Percentiles rank a stretch among this genome's conserved stretches.
These are phyloP conservation scores for Aspergillus ruber DNA, from an alignment of 2,329 filamentous ascomycete genomes.

Conservation along the genomic window DNA sequence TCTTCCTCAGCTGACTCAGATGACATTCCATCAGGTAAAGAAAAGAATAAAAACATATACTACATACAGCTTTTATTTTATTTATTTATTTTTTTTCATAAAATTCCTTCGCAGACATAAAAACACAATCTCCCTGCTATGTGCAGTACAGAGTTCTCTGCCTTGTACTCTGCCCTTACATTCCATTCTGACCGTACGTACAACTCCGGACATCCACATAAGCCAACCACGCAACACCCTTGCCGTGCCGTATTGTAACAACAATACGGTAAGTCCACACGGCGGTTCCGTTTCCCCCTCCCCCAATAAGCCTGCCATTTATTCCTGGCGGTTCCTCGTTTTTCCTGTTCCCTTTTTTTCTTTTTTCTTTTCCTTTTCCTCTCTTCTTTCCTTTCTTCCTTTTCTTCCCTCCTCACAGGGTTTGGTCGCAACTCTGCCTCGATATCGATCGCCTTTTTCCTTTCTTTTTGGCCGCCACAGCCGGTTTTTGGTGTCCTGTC, in stretches of 20 bases:
- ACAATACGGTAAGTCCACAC: background rate
- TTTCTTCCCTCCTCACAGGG: slow-evolving; percentile 13
- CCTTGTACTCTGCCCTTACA: background rate
- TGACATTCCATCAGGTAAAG: too few species aligned
- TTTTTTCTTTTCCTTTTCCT: slow-evolving; percentile 5
- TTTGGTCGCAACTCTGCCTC: slow-evolving; percentile 21
- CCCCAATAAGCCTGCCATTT: slow-evolving; percentile 8
- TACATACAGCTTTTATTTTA: too few species aligned
- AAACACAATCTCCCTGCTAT: too few species aligned
- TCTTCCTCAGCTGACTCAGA: too few species aligned
- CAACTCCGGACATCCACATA: slow-evolving; percentile 9
- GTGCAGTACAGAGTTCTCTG: too few species aligned
- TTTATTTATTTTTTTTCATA: too few species aligned
- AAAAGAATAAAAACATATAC: too few species aligned
- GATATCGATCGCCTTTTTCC: slow-evolving; percentile 27
- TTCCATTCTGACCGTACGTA: background rate
- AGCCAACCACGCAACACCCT: slow-evolving; percentile 12
- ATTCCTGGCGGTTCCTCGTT: slow-evolving; percentile 9
- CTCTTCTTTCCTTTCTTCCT: slow-evolving; percentile 7
- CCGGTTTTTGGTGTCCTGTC: slow-evolving; percentile 42
- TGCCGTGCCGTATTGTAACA: background rate
- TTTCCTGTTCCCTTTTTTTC: slow-evolving; percentile 8
- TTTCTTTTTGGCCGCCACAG: slow-evolving; percentile 38
- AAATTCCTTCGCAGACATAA: too few species aligned
- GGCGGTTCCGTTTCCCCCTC: background rate